Conservation (phyloP, 1,284 basidiomycete species). For the Pulveroboletus ridleyi region DNA sequence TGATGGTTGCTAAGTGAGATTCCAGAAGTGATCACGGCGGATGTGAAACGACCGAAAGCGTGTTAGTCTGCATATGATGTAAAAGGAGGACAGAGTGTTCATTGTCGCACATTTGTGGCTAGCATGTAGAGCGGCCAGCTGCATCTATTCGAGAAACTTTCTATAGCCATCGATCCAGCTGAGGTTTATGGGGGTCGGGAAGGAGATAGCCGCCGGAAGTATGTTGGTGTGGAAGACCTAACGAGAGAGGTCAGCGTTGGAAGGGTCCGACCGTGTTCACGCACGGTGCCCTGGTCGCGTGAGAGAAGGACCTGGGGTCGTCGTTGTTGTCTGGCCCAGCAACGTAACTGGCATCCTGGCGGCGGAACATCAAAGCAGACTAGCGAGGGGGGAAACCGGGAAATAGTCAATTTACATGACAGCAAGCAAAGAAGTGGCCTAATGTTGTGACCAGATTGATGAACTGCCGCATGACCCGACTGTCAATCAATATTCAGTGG, state of each 20-base stretch:
- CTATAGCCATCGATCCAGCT: constrained; percentile 56
- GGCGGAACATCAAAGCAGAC: constrained; percentile 34
- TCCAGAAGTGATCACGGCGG: constrained; percentile 68
- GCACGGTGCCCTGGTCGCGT: constrained; percentile 45
- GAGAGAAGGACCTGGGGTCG: constrained; percentile 29
- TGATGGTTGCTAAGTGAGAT: constrained; percentile 75
- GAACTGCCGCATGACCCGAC: too few species aligned
- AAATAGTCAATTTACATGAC: too few species aligned
- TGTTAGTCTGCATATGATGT: constrained; percentile 56
- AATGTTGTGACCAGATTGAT: too few species aligned
- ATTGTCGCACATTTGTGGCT: constrained; percentile 60
- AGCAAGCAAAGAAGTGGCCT: too few species aligned
- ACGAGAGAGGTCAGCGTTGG: constrained; percentile 2
- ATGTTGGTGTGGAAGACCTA: constrained; percentile 69
- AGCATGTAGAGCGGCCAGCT: constrained; percentile 50
- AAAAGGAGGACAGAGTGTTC: constrained; percentile 63
- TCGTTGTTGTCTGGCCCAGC: constrained; percentile 25
- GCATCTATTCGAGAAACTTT: constrained; percentile 54
- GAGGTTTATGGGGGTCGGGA: constrained; percentile 60
- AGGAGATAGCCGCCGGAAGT: constrained; percentile 62
- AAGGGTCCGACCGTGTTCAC: constrained; percentile 13
- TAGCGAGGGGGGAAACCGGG: constrained; percentile 37
- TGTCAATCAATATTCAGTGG: too few species aligned
- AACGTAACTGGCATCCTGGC: constrained; percentile 38
- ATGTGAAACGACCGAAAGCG: constrained; percentile 64